Evolutionary conservation across 2,329 filamentous ascomycete species (phyloP), one percentile per base, ranked within the genome.

Genomic region (Aureobasidium sp.): DNA sequence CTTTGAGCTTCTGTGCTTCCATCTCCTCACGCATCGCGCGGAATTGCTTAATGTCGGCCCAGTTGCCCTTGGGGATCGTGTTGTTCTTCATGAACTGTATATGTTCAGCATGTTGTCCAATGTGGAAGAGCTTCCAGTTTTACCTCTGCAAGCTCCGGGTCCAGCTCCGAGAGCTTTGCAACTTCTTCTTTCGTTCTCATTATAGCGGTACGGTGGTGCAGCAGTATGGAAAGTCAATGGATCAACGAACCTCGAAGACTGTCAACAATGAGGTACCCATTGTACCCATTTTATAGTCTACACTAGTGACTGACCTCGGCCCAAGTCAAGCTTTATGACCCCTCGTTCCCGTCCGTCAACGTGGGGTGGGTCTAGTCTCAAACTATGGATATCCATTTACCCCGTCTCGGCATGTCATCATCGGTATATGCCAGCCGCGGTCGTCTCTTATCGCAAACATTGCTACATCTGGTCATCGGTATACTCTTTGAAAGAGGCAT

Each of bases 151-250:
- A 41, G 39, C 15, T 41, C 39, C 16, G 15, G 10, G n/a, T 41
- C 39, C 39, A 21, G 16, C 36, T 11, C 13, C 10, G 36, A 37
- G 30, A 37, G 36, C 36, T 37, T 37, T 37, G 30, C 52, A 15
- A 65, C 60, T 30, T 45, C 49, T 44, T 64, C 64, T 9, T 49
- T 59, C n/a, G 47, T 47, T 27, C 36, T 60, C 37, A 47, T 60
- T 3, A 21, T 47, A 16, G 47, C 48, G 37, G 36, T 36, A 1
- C 30, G 11, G 21, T 11, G 9, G 3, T 6, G 11, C 36, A 30
- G 36, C 6, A 0, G 34, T 41, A 30, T 41, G n/a, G 0, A 9
- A 32, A n/a, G 32, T 25, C 3, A 10, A 13, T 13, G 9, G 21
- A 21, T 21, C 1, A 2, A 27, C 21, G 3, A n/a, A 15, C 27